A percentile compares a stretch with the other conserved stretches of the same genome.
Conservation (phyloP, 371 early-diverging fungal species). For the Mucor racemosus region DNA sequence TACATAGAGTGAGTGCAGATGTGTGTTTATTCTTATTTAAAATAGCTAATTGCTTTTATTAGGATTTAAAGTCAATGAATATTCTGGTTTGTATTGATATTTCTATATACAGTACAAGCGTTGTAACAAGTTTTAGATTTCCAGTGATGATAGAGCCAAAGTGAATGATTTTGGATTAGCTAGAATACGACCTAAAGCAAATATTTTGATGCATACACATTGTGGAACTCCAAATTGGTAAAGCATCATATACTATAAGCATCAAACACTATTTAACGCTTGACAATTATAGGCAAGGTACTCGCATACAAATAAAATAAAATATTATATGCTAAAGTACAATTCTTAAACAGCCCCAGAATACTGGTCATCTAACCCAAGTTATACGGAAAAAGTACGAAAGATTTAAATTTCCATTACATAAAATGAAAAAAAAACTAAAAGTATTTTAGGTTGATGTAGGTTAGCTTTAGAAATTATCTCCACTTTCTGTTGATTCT, state of each 20-base stretch:
- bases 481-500: neutral
- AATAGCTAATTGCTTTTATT: neutral
- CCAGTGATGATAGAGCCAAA: constrained; percentile 71
- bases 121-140: constrained; percentile 41
- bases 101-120: neutral
- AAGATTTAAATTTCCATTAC: neutral
- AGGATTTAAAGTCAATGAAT: constrained; percentile 89
- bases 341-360: constrained; percentile 62
- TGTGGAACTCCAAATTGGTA: constrained; percentile 85
- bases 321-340: neutral
- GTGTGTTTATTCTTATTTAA: neutral
- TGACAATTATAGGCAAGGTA: constrained; percentile 19
- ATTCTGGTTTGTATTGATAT: constrained; percentile 54
- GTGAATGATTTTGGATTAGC: constrained; percentile 85
- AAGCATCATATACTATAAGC: constrained; percentile 1
- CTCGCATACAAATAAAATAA: neutral
- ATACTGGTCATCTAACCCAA: constrained; percentile 73
- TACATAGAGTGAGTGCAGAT: constrained; percentile 40
- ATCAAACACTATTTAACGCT: neutral
- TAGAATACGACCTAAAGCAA: constrained; percentile 71
- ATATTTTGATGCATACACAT: constrained; percentile 71
- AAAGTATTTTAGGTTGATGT: constrained; percentile 36
- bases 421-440: constrained; percentile 9
- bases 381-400: constrained; percentile 79
- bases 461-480: constrained; percentile 4